phyloP scores from a whole-genome alignment of 2,329 filamentous ascomycete species.

The Metarhizium guizhouense region DNA sequence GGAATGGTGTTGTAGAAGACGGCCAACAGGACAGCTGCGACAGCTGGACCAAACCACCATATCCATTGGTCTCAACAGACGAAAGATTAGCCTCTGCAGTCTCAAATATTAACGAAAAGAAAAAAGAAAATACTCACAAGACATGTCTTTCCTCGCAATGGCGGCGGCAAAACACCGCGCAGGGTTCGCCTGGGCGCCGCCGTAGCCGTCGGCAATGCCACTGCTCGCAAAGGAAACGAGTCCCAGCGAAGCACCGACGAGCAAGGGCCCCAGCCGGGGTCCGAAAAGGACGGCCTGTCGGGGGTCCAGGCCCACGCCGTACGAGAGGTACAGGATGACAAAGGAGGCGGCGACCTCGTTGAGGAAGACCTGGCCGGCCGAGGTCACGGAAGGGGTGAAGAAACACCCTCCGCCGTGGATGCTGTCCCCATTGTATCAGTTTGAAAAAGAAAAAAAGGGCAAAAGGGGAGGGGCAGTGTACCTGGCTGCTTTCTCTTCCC shows the following conservation, averaged over 20 bases:
- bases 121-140: conserved; percentile 6
- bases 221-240: conserved; percentile 27
- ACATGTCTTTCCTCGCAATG: conserved; percentile 22
- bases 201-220: conserved; percentile 29
- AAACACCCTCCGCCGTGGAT: conserved; percentile 27
- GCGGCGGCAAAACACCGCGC: conserved; percentile 35
- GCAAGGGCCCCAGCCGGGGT: conserved; percentile 35
- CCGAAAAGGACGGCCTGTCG: conserved; percentile 39
- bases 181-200: conserved; percentile 34
- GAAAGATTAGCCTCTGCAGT: neutral
- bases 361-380: conserved; percentile 31
- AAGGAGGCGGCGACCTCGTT: conserved; percentile 35
- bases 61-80: conserved; percentile 22
- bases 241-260: conserved; percentile 34
- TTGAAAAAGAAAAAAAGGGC: too few relatives aligned
- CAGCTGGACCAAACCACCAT: conserved; percentile 26
- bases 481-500: conserved; percentile 18
- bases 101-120: too few relatives aligned
- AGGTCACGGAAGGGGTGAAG: conserved; percentile 24
- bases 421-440: neutral
- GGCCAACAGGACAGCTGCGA: conserved; percentile 17
- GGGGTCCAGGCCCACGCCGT: conserved; percentile 44
- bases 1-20: conserved; percentile 21
- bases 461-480: conserved; percentile 4
- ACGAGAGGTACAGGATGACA: conserved; percentile 30